Percentiles rank a stretch among this genome's conserved stretches.
Evolutionary conservation across 768 basidiomycete genomes (phyloP).

Genomic region (Russula griseocarnosa): DNA sequence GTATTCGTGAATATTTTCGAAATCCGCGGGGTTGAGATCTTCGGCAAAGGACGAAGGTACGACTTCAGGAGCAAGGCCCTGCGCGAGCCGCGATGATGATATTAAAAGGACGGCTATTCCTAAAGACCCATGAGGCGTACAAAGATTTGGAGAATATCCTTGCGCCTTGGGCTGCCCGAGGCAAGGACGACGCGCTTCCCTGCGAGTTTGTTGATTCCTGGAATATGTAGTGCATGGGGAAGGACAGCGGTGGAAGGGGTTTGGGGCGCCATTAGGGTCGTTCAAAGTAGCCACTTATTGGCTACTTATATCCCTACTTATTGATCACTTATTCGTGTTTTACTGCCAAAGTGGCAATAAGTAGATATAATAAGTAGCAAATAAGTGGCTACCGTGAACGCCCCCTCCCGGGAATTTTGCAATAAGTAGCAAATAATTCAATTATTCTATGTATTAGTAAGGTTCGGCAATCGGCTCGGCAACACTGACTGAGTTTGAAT

Average conservation of each 20-base stretch:
- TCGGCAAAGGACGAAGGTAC: constrained; percentile 79
- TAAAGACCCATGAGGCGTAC: constrained; percentile 44
- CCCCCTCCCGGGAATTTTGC: too few relatives aligned
- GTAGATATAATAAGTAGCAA: too few relatives aligned
- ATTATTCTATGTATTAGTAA: too few relatives aligned
- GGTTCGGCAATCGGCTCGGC: too few relatives aligned
- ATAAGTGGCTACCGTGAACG: too few relatives aligned
- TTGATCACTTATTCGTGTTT: too few relatives aligned
- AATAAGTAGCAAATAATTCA: too few relatives aligned
- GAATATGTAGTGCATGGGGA: constrained; percentile 58
- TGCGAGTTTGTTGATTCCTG: constrained; percentile 59
- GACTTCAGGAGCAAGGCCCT: constrained; percentile 67
- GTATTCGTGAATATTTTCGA: constrained; percentile 69
- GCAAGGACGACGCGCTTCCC: constrained; percentile 82
- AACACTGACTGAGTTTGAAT: too few relatives aligned
- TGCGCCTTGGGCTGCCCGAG: constrained; percentile 80
- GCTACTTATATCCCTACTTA: too few relatives aligned
- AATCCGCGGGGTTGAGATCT: constrained; percentile 61
- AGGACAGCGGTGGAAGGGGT: constrained; percentile 42
- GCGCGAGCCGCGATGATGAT: constrained; percentile 1
- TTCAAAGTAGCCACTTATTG: too few relatives aligned
- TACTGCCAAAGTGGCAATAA: too few relatives aligned
- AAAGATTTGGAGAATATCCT: constrained; percentile 73
- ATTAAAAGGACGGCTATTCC: neutral
- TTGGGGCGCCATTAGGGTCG: constrained; percentile 16